Evolutionary conservation across 1,139 yeast species (phyloP).

Genomic region (Magnusiomyces ingens): DNA sequence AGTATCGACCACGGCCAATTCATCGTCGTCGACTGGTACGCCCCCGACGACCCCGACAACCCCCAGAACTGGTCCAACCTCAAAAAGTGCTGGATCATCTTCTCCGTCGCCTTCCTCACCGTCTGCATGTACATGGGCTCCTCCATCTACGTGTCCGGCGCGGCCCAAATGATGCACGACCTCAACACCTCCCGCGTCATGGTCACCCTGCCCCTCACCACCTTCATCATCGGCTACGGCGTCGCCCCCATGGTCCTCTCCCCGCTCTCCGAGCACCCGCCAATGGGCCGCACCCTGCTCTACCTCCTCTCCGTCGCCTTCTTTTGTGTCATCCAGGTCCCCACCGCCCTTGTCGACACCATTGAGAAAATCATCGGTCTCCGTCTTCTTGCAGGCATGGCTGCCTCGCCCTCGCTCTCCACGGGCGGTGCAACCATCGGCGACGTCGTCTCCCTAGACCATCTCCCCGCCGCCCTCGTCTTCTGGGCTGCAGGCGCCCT

Average conservation of each 20-base stretch:
- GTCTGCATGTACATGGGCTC: slow-evolving; percentile 53
- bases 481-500: slow-evolving; percentile 49
- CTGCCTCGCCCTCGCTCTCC: slow-evolving; percentile 79
- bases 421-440: slow-evolving; percentile 82
- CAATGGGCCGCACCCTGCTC: slow-evolving; percentile 48
- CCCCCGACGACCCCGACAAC: slow-evolving; percentile 49
- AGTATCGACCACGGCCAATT: slow-evolving; percentile 5
- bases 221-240: slow-evolving; percentile 54
- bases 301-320: slow-evolving; percentile 49
- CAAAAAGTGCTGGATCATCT: slow-evolving; percentile 37
- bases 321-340: slow-evolving; percentile 53
- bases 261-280: slow-evolving; percentile 48
- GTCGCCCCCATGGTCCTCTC: slow-evolving; percentile 49
- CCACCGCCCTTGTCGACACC: slow-evolving; percentile 42
- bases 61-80: slow-evolving; percentile 50
- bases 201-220: slow-evolving; percentile 45
- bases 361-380: slow-evolving; percentile 47
- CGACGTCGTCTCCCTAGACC: slow-evolving; percentile 38
- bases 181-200: slow-evolving; percentile 39
- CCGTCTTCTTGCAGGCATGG: slow-evolving; percentile 71
- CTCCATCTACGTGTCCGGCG: slow-evolving; percentile 55
- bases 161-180: slow-evolving; percentile 38
- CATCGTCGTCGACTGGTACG: slow-evolving; percentile 38
- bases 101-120: slow-evolving; percentile 43
- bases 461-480: slow-evolving; percentile 36